Percentiles rank a stretch among this genome's conserved stretches.
These are phyloP conservation scores for Diaporthe longicolla DNA, from an alignment of 2,329 filamentous ascomycete genomes.

Conservation along the genomic window DNA sequence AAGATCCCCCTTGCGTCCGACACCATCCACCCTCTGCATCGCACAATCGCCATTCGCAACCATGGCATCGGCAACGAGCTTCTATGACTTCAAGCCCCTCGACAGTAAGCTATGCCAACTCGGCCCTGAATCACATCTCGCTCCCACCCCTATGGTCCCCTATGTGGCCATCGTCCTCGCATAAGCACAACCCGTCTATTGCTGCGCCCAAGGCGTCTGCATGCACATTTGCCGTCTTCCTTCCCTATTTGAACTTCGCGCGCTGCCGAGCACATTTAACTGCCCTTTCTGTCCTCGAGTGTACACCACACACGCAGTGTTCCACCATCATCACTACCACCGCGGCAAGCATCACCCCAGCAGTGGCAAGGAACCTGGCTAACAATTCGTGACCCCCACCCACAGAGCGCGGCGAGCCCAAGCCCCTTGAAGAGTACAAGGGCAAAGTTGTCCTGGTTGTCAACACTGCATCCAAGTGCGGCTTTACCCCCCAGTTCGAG, in stretches of 20 bases:
- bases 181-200: conserved; percentile 28
- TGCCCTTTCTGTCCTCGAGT: conserved; percentile 29
- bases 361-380: conserved; percentile 39
- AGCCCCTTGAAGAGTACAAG: conserved; percentile 79
- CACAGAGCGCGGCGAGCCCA: conserved; percentile 80
- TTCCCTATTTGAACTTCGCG: conserved; percentile 33
- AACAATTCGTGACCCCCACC: conserved; percentile 37
- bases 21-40: conserved; percentile 35
- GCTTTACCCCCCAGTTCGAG: conserved; percentile 96
- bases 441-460: conserved; percentile 96
- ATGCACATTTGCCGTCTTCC: conserved; percentile 29
- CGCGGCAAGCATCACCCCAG: conserved; percentile 36
- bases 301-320: conserved; percentile 5
- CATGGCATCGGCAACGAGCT: conserved; percentile 78
- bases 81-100: conserved; percentile 88
- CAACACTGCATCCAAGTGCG: conserved; percentile 99
- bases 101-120: conserved; percentile 73
- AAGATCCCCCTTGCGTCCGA: conserved; percentile 28
- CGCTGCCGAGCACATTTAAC: background rate
- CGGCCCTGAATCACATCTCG: background rate
- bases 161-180: background rate
- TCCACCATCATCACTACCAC: background rate
- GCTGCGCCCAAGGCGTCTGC: conserved; percentile 21
- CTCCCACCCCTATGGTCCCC: conserved; percentile 10
- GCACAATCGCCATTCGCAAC: conserved; percentile 46